Evolutionary conservation across 2,329 filamentous ascomycete species (phyloP).

Genomic region (Fusarium continuum): DNA sequence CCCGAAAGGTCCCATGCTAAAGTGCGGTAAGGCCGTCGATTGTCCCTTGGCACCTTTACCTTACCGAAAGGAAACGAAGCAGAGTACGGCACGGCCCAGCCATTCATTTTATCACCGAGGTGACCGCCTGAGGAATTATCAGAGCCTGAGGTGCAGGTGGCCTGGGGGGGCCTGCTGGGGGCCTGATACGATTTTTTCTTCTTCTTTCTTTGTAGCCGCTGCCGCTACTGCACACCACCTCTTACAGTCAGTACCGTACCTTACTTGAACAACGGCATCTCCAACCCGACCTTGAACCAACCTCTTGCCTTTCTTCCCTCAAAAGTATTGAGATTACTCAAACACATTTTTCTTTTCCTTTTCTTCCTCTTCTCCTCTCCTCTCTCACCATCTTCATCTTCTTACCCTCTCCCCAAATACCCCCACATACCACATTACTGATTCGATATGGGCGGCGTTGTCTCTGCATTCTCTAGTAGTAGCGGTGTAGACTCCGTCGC

Average conservation of each 20-base stretch:
- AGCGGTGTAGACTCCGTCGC: conserved; percentile 48
- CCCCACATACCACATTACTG: conserved; percentile 31
- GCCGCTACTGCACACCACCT: conserved; percentile 24
- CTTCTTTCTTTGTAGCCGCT: conserved; percentile 20
- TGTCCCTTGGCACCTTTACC: conserved; percentile 29
- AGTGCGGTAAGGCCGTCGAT: conserved; percentile 32
- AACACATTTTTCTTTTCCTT: conserved; percentile 9
- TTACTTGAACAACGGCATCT: conserved; percentile 30
- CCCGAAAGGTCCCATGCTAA: conserved; percentile 35
- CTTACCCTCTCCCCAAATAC: conserved; percentile 4
- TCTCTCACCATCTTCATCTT: conserved; percentile 15
- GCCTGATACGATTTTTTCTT: conserved; percentile 38
- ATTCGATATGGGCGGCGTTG: conserved; percentile 53
- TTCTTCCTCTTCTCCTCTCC: conserved; percentile 4
- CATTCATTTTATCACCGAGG: conserved; percentile 45
- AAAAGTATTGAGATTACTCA: conserved; percentile 19
- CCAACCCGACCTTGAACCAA: conserved; percentile 27
- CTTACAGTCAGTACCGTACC: no score
- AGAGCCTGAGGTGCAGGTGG: conserved; percentile 7
- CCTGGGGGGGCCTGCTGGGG: no score
- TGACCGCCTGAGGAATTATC: conserved; percentile 32
- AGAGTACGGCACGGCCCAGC: conserved; percentile 32
- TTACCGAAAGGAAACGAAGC: conserved; percentile 10
- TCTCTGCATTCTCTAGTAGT: conserved; percentile 50
- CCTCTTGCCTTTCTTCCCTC: conserved; percentile 15